phyloP scores from a whole-genome alignment of 345 rosid genomes.

The Syzygium grande region DNA sequence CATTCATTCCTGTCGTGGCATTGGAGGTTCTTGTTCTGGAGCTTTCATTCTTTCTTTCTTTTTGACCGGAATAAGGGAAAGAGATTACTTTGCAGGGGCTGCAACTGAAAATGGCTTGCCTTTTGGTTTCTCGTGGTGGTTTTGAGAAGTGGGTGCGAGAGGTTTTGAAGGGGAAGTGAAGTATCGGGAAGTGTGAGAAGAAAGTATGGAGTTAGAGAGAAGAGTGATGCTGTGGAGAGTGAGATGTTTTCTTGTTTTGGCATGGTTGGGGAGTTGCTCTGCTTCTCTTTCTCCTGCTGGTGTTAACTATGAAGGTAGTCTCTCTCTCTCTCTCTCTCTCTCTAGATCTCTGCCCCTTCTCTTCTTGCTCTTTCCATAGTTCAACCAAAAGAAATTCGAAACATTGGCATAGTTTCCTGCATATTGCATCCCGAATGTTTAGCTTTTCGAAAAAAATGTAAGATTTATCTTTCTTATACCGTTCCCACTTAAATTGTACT shows the following conservation, averaged over 20 bases:
- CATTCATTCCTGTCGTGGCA: slow-evolving; percentile 1
- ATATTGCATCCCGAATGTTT: neutral
- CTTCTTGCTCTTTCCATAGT: neutral
- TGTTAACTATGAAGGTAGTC: slow-evolving; percentile 95
- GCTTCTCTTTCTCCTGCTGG: slow-evolving; percentile 98
- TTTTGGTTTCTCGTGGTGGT: slow-evolving; percentile 3
- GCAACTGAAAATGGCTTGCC: neutral
- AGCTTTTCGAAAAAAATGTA: neutral
- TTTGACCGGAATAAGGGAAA: neutral
- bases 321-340: slow-evolving; percentile 10
- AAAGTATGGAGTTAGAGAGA: slow-evolving; percentile 17
- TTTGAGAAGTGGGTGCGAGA: slow-evolving; percentile 10
- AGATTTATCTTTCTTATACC: neutral
- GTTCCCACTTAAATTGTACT: neutral
- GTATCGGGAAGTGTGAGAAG: slow-evolving; percentile 11
- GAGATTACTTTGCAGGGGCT: neutral
- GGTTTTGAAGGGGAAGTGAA: neutral
- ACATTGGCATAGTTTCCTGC: neutral
- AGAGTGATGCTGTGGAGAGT: slow-evolving; percentile 34
- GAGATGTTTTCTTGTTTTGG: slow-evolving; percentile 50
- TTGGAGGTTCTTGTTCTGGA: neutral
- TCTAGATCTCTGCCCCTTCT: neutral
- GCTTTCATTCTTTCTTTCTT: neutral
- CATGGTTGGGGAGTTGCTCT: slow-evolving; percentile 43
- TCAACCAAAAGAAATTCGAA: neutral